phyloP scores from a whole-genome alignment of 1,139 yeast species.

The Meyerozyma carpophila region DNA sequence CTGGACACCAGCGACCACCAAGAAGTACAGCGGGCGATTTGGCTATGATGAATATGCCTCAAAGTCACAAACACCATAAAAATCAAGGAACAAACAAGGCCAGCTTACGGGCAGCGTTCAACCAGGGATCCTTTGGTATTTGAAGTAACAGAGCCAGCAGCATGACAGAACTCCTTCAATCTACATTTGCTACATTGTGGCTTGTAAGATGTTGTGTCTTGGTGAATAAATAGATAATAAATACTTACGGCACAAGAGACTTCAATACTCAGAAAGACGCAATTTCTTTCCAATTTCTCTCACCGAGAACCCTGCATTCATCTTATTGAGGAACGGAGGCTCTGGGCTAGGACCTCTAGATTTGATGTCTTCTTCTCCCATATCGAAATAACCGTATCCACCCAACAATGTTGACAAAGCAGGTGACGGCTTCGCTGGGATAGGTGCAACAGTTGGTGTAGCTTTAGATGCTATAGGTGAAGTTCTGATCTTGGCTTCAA shows the following conservation, averaged over 20 bases:
- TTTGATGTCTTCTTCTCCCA: constrained; percentile 65
- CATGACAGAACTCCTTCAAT: background rate
- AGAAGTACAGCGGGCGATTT: constrained; percentile 24
- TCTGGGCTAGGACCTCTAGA: constrained; percentile 71
- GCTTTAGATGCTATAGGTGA: background rate
- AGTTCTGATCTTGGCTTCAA: constrained; percentile 13
- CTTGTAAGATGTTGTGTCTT: background rate
- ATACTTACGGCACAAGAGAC: background rate
- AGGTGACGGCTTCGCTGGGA: constrained; percentile 3
- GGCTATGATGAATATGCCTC: constrained; percentile 35
- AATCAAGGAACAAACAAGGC: constrained; percentile 33
- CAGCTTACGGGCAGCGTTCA: constrained; percentile 37
- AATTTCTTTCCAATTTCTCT: constrained; percentile 70
- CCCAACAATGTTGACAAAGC: constrained; percentile 53
- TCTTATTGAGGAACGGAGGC: constrained; percentile 46
- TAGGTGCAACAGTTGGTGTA: background rate
- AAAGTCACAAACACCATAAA: constrained; percentile 29
- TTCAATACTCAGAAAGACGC: constrained; percentile 64
- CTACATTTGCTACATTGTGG: background rate
- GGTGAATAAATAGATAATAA: background rate
- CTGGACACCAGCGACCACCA: constrained; percentile 3
- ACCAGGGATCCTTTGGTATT: constrained; percentile 38
- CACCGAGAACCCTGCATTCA: constrained; percentile 43
- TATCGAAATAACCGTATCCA: constrained; percentile 75
- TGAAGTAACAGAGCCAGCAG: constrained; percentile 8